Base-by-base conservation (phyloP, 768 basidiomycete species). In the Mycena galopus region DNA sequence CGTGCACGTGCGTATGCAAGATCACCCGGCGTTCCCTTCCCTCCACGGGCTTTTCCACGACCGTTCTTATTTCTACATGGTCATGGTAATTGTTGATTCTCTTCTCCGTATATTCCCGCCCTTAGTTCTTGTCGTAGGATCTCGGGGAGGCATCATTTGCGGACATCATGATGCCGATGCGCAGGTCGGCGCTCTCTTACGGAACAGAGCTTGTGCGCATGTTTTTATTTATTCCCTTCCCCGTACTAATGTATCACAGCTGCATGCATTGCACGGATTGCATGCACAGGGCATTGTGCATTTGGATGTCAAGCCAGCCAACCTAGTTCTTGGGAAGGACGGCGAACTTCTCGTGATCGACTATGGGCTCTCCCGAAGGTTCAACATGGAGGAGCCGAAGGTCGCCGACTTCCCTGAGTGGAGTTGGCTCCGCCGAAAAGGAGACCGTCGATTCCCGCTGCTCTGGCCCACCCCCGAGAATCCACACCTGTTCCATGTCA, bases 261-360 rank as follows among this genome's bases (percentile, higher is more conserved):
- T 47, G 5, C 7, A 4, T 5, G 71, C 21, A 0, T 6, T 72
- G 1, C 65, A 57, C 2, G 60, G 23, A 0, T 37, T 72, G 1
- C 71, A 72, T 27, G 3, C 44, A 27, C 65, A 21, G 2, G 65
- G 71, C 35, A 29, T 72, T 32, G 25, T 67, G 0, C 71, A 72
- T 39, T 11, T 17, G 4, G 71, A 72, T 37, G 3, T 72, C 42
- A 72, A 72, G 60, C 60, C 37, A 12, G 55, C 3, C 6, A 72
- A 72, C 11, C 32, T 72, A 1, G 12, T 72, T 2, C 9, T 57
- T 5, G 65, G 25, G 2, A 11, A 14, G 4, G 27, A 67, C 9
- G 21, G 16, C 19, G 4, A 25, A 1, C 37, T 72, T 0, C 11
- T 50, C 0, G 11, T 72, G 10, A 50, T 67, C 19, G 71, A 72